Conservation (phyloP, 768 basidiomycete species). For the Amanita muscaria region DNA sequence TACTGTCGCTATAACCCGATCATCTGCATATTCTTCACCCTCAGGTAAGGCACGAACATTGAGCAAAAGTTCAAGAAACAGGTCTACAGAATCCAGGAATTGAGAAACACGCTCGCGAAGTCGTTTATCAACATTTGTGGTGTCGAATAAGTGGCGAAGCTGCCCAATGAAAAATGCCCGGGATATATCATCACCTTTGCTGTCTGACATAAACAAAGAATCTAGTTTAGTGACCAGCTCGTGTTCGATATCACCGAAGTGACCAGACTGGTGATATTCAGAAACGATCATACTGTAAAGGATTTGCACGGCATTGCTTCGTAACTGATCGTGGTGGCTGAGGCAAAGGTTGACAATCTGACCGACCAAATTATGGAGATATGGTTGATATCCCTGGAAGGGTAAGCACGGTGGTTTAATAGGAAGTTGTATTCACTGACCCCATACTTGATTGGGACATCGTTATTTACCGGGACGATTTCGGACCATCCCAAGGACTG, state of each 20-base stretch:
- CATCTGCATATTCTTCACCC: slow-evolving; percentile 90
- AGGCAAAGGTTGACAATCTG: slow-evolving; percentile 88
- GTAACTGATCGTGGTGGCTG: slow-evolving; percentile 88
- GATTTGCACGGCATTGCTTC: slow-evolving; percentile 86
- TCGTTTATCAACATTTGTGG: slow-evolving; percentile 69
- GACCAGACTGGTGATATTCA: slow-evolving; percentile 75
- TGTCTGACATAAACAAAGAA: slow-evolving; percentile 87
- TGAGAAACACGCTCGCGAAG: slow-evolving; percentile 68
- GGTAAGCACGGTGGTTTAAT: slow-evolving; percentile 6
- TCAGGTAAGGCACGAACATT: slow-evolving; percentile 85
- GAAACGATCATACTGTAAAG: slow-evolving; percentile 94
- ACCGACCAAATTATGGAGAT: slow-evolving; percentile 77
- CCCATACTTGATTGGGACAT: slow-evolving; percentile 54
- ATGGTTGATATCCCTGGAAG: slow-evolving; percentile 72
- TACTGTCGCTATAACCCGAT: slow-evolving; percentile 88
- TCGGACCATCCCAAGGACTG: slow-evolving; percentile 76
- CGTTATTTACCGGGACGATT: slow-evolving; percentile 40
- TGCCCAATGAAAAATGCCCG: slow-evolving; percentile 90
- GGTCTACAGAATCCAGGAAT: slow-evolving; percentile 86
- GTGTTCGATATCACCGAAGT: slow-evolving; percentile 86
- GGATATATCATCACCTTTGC: slow-evolving; percentile 84
- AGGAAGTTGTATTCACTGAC: slow-evolving; percentile 34
- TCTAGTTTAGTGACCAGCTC: slow-evolving; percentile 90
- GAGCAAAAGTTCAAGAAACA: slow-evolving; percentile 85
- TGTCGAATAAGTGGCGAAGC: slow-evolving; percentile 82